Evolutionary conservation across 139 green algal genomes (phyloP).

Genomic region (Eudorina sp.): DNA sequence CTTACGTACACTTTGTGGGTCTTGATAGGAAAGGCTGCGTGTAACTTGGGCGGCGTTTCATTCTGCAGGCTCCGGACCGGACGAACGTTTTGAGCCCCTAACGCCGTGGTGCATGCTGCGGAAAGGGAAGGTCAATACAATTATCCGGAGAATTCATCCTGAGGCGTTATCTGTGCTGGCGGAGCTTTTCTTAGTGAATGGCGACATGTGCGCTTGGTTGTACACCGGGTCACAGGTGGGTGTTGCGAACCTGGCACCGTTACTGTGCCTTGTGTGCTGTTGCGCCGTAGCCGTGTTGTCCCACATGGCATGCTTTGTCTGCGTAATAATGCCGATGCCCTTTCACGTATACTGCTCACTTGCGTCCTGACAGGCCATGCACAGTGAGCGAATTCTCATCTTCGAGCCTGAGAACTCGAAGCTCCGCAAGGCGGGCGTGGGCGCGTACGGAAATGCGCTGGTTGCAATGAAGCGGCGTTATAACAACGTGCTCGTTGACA

Average conservation of each 20-base stretch:
- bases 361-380: constrained; percentile 82
- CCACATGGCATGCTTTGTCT: no score
- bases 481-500: constrained; percentile 74
- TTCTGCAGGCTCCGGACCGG: background rate
- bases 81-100: constrained; percentile 56
- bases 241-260: no score
- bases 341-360: no score
- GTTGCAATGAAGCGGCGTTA: constrained; percentile 64
- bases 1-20: no score
- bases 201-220: constrained; percentile 94
- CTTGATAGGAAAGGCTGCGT: no score
- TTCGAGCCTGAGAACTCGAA: constrained; percentile 74
- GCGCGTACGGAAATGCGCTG: constrained; percentile 67
- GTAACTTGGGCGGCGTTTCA: no score
- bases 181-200: constrained; percentile 91
- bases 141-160: constrained; percentile 70
- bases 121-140: constrained; percentile 51
- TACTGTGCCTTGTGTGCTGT: no score
- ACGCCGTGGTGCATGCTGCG: constrained; percentile 75
- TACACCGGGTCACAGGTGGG: constrained; percentile 85
- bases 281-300: no score
- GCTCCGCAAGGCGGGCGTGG: constrained; percentile 63
- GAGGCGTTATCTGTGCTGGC: constrained; percentile 71
- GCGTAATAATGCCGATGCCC: no score
- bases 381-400: constrained; percentile 90